Evolutionary conservation across 108 stramenopile species (phyloP).

Genomic region (Nitzschia sp.): DNA sequence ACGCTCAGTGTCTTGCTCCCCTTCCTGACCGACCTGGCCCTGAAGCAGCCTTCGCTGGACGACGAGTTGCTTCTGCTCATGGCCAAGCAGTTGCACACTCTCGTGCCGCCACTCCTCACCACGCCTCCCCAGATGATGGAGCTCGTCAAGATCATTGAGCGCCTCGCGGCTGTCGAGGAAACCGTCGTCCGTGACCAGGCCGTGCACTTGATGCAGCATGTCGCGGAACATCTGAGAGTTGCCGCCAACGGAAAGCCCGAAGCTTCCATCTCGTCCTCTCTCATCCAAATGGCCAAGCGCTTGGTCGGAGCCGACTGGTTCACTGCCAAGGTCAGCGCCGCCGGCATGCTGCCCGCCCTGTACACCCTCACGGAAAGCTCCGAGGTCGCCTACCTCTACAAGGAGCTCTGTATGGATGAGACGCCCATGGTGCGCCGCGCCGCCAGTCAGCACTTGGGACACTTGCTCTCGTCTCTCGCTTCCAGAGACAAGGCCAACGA

Average conservation of each 20-base stretch:
- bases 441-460: constrained; percentile 79
- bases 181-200: constrained; percentile 91
- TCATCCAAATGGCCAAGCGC: constrained; percentile 75
- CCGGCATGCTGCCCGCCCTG: constrained; percentile 61
- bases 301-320: constrained; percentile 94
- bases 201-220: constrained; percentile 66
- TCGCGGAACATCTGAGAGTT: constrained; percentile 23
- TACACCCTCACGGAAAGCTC: constrained; percentile 27
- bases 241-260: constrained; percentile 8
- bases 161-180: constrained; percentile 91
- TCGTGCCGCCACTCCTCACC: constrained; percentile 69
- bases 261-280: constrained; percentile 12
- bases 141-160: constrained; percentile 89
- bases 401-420: constrained; percentile 84
- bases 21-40: constrained; percentile 55
- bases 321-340: constrained; percentile 90
- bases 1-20: constrained; percentile 59
- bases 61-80: constrained; percentile 79
- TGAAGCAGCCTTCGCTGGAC: constrained; percentile 43
- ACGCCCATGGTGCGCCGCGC: constrained; percentile 96
- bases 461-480: constrained; percentile 48
- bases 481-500: constrained; percentile 37
- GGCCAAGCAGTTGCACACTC: constrained; percentile 64
- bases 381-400: constrained; percentile 68
- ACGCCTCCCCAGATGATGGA: constrained; percentile 37